Percentiles rank a stretch among this genome's conserved stretches.
phyloP scores from a whole-genome alignment of 129 eudicot genomes.

The Artemisia tridentata region DNA sequence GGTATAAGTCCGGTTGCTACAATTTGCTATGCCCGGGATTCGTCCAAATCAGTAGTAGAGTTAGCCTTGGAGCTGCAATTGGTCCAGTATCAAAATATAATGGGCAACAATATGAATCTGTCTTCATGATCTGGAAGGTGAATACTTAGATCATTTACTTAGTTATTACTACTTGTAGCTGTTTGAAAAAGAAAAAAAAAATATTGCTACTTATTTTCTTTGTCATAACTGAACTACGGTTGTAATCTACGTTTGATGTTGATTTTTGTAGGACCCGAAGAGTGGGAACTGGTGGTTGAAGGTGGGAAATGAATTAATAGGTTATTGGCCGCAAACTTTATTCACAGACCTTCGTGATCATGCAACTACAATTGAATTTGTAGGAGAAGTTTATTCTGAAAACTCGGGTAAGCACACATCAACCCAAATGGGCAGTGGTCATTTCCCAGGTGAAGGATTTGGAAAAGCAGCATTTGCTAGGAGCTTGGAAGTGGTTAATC shows the following conservation, averaged over 20 bases:
- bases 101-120: slow-evolving; percentile 71
- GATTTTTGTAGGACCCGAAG: slow-evolving; percentile 50
- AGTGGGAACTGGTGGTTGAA: slow-evolving; percentile 86
- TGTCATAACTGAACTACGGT: background rate
- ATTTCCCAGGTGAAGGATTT: slow-evolving; percentile 24
- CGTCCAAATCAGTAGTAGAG: slow-evolving; percentile 55
- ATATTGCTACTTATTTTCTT: background rate
- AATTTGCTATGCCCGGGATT: slow-evolving; percentile 83
- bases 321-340: slow-evolving; percentile 65
- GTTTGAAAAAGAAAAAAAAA: too few relatives aligned
- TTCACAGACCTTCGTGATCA: background rate
- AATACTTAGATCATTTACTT: background rate
- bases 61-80: slow-evolving; percentile 73
- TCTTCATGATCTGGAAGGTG: slow-evolving; percentile 78
- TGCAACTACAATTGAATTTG: slow-evolving; percentile 45
- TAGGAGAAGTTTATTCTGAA: slow-evolving; percentile 55
- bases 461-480: slow-evolving; percentile 25
- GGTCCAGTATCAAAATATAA: slow-evolving; percentile 60
- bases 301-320: slow-evolving; percentile 49
- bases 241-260: background rate
- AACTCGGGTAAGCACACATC: slow-evolving; percentile 28
- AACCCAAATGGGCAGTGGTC: slow-evolving; percentile 34
- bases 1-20: slow-evolving; percentile 80
- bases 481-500: slow-evolving; percentile 20
- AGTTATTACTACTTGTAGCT: background rate